These are phyloP conservation scores for Sporothrix pseudoabietina DNA, from an alignment of 2,329 filamentous ascomycete genomes.

Conservation along the genomic window DNA sequence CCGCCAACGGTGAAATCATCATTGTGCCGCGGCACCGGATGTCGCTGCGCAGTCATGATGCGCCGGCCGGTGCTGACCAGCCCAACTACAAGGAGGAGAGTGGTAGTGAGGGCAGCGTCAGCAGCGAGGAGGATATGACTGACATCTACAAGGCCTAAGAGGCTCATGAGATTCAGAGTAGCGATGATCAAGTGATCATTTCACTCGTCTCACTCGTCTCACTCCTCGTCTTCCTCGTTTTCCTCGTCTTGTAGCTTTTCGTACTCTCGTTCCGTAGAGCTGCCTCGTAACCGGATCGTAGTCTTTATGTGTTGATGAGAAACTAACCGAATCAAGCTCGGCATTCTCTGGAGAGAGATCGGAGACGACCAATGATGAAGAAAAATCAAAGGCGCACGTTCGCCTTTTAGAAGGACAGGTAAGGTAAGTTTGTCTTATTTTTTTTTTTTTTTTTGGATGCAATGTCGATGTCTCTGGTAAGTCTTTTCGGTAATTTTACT, in stretches of 20 bases:
- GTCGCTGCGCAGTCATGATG: background rate
- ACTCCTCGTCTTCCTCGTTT: background rate
- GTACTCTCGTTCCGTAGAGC: background rate
- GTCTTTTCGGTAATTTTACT: background rate
- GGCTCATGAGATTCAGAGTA: no score
- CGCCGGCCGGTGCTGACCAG: background rate
- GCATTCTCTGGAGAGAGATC: background rate
- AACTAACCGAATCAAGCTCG: background rate
- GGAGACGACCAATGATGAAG: background rate
- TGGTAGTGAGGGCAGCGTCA: background rate
- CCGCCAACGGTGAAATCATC: background rate
- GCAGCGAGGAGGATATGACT: background rate
- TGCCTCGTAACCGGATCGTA: background rate
- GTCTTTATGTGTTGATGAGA: background rate
- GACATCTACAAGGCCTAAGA: background rate
- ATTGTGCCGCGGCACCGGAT: constrained; percentile 15
- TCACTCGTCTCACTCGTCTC: no score
- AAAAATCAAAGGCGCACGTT: background rate
- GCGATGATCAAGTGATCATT: background rate
- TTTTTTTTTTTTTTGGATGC: background rate
- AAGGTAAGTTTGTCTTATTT: background rate
- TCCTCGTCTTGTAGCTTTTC: background rate
- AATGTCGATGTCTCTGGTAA: background rate
- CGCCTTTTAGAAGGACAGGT: background rate
- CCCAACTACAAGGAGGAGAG: background rate